Conservation (phyloP, 2,329 filamentous ascomycete genomes). For the Aspergillus floridensis region DNA sequence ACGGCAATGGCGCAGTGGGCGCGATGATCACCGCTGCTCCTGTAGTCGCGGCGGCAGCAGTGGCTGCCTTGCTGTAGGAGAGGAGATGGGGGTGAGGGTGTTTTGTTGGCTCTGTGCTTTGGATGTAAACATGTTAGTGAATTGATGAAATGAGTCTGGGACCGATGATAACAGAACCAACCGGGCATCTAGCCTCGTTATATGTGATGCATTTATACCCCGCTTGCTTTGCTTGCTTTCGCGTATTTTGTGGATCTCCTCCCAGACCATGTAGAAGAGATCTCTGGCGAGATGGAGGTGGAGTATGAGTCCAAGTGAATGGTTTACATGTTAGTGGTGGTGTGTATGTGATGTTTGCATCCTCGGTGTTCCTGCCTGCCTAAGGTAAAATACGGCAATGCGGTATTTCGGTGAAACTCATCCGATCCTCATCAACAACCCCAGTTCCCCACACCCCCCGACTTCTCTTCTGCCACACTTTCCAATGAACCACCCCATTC, state of each 20-base stretch:
- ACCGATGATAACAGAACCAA: too few species aligned
- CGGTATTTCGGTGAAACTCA: too few species aligned
- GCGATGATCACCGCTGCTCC: conserved; percentile 26
- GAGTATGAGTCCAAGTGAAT: background rate
- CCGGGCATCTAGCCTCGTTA: too few species aligned
- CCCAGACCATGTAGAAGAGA: too few species aligned
- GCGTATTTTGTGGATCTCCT: too few species aligned
- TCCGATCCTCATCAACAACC: background rate
- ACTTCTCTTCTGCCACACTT: background rate
- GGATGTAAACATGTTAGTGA: background rate
- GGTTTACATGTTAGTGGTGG: background rate
- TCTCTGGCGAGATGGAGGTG: too few species aligned
- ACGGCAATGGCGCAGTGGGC: conserved; percentile 7
- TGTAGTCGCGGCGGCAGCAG: conserved; percentile 22
- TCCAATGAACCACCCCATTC: too few species aligned
- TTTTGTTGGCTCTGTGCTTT: background rate
- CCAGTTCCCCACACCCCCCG: too few species aligned
- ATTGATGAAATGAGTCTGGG: background rate
- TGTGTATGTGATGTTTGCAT: background rate
- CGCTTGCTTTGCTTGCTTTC: too few species aligned
- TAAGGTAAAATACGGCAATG: too few species aligned
- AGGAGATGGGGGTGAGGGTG: background rate
- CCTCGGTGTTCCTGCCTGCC: background rate
- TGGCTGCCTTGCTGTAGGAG: conserved; percentile 9
- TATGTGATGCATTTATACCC: too few species aligned